A percentile compares a stretch with the other conserved stretches of the same genome.
Evolutionary conservation across 768 basidiomycete species (phyloP).

Genomic region (Lyophyllum decastes): DNA sequence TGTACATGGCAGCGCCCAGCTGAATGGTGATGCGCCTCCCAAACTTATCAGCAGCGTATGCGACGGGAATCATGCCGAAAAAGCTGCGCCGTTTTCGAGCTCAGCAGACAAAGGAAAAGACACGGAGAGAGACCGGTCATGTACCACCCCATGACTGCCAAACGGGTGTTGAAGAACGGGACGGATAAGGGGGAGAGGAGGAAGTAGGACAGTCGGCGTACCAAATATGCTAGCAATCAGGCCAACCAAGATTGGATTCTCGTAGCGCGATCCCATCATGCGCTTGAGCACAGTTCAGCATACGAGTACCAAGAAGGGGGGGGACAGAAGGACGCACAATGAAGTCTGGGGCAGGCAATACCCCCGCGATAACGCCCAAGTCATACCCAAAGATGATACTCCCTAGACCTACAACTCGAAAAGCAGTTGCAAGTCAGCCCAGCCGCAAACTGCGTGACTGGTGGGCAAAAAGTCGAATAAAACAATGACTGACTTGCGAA

Average conservation of each 20-base stretch:
- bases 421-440: too few species aligned
- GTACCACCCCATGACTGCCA: constrained; percentile 41
- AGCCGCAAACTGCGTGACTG: too few species aligned
- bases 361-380: constrained; percentile 51
- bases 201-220: constrained; percentile 19
- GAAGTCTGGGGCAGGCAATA: constrained; percentile 40
- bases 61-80: constrained; percentile 45
- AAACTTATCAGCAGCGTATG: constrained; percentile 37
- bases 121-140: too few species aligned
- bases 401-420: constrained; percentile 41
- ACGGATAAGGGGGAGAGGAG: too few species aligned
- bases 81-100: constrained; percentile 25
- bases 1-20: constrained; percentile 38
- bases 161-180: not conserved
- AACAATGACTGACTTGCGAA: constrained; percentile 38
- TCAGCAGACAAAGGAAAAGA: not conserved
- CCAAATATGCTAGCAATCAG: constrained; percentile 44
- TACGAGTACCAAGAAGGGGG: not conserved
- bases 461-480: not conserved
- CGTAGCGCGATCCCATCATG: constrained; percentile 22
- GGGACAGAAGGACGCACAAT: constrained; percentile 22
- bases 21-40: constrained; percentile 42
- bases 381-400: constrained; percentile 53
- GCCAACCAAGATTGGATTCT: constrained; percentile 36
- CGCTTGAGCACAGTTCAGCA: constrained; percentile 16